Conservation (phyloP, 2,329 filamentous ascomycete species). For the Coleophoma cylindrospora region DNA sequence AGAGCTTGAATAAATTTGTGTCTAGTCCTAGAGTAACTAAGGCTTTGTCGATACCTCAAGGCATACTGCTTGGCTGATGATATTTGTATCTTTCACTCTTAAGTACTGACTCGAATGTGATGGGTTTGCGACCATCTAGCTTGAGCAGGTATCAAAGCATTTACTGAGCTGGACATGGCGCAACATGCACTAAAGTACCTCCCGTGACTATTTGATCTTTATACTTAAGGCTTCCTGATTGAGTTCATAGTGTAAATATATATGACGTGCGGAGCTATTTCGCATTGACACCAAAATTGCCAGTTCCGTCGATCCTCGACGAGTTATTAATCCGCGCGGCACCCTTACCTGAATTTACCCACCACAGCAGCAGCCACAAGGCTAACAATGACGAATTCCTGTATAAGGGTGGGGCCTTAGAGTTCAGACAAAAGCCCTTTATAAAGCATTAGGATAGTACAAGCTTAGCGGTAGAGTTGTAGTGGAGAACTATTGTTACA, state of each 20-base stretch:
- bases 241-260: too few species aligned
- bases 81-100: constrained; percentile 11
- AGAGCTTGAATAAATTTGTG: too few species aligned
- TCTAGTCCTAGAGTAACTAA: too few species aligned
- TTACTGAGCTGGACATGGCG: background rate
- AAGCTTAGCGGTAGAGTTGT: background rate
- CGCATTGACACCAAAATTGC: background rate
- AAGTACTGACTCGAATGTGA: constrained; percentile 4
- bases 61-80: constrained; percentile 7
- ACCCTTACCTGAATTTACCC: background rate
- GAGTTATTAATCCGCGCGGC: background rate
- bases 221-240: too few species aligned
- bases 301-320: background rate
- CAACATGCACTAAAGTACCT: background rate
- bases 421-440: background rate
- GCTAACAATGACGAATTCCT: background rate
- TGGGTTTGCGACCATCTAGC: background rate
- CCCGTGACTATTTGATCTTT: too few species aligned
- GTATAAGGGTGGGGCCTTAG: background rate
- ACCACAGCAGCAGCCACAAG: background rate
- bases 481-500: background rate
- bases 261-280: background rate
- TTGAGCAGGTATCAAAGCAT: background rate
- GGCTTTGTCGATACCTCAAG: background rate
- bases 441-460: background rate